Percentiles rank a stretch among this genome's conserved stretches.
These are phyloP conservation scores for Puccinellia tenuiflora DNA, from an alignment of 176 grass and related monocot genomes.

Conservation along the genomic window DNA sequence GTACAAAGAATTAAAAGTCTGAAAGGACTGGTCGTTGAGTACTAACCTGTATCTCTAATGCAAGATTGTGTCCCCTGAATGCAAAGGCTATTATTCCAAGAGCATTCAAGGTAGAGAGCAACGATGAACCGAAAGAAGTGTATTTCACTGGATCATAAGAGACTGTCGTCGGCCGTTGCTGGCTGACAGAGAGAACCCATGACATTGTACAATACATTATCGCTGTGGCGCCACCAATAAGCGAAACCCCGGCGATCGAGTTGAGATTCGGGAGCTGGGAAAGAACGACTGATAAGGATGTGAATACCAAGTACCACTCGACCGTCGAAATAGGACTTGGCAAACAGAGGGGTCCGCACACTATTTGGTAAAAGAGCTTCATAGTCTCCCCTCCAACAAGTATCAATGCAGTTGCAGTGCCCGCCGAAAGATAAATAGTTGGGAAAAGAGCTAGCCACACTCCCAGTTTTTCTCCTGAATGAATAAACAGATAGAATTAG, in stretches of 20 bases:
- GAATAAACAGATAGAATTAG: constrained; percentile 11
- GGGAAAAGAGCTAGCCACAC: constrained; percentile 91
- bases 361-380: constrained; percentile 96
- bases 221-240: constrained; percentile 78
- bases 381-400: constrained; percentile 91
- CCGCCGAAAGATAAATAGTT: constrained; percentile 93
- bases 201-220: constrained; percentile 87
- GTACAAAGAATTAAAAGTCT: neutral
- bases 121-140: constrained; percentile 46
- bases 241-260: constrained; percentile 90
- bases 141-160: constrained; percentile 58
- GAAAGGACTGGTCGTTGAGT: neutral
- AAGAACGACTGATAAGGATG: constrained; percentile 74
- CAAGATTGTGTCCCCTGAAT: constrained; percentile 94
- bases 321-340: constrained; percentile 77
- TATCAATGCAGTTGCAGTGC: constrained; percentile 89
- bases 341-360: constrained; percentile 66
- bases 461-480: constrained; percentile 77
- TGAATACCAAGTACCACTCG: constrained; percentile 98
- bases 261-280: constrained; percentile 99
- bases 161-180: constrained; percentile 39
- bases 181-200: constrained; percentile 90
- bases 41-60: constrained; percentile 95
- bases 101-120: constrained; percentile 65
- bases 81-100: constrained; percentile 96